Percentiles rank a stretch among this genome's conserved stretches.
phyloP scores from a whole-genome alignment of 345 rosid genomes.

The Hypericum androsaemum region DNA sequence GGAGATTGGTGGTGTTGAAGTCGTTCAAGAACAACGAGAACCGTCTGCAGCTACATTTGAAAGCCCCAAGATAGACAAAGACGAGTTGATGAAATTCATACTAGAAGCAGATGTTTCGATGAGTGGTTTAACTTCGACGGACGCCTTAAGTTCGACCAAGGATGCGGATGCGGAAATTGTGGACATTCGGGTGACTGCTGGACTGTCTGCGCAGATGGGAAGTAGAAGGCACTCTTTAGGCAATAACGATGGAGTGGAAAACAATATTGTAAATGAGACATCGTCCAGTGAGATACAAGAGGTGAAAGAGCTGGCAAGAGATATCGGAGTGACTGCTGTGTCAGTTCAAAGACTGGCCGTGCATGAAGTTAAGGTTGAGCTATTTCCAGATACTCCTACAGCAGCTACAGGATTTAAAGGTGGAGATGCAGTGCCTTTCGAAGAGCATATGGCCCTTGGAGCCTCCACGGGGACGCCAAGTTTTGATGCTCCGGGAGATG shows the following conservation, averaged over 20 bases:
- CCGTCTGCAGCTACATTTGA: conserved; percentile 16
- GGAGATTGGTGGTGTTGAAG: conserved; percentile 43
- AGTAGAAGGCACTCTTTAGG: conserved; percentile 20
- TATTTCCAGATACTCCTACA: conserved; percentile 4
- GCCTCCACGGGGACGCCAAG: conserved; percentile 20
- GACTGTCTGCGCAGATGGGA: conserved; percentile 40
- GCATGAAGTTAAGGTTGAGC: conserved; percentile 11
- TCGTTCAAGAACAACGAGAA: conserved; percentile 34
- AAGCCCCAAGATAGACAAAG: conserved; percentile 58
- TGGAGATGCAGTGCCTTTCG: conserved; percentile 16
- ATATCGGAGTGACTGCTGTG: too few species aligned
- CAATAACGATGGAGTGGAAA: conserved; percentile 28
- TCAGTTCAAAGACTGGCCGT: conserved; percentile 16
- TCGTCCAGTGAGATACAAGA: conserved; percentile 11
- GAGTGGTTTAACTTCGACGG: conserved; percentile 19
- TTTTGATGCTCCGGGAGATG: conserved; percentile 18
- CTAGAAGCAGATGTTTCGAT: conserved; percentile 29
- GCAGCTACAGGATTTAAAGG: conserved; percentile 12
- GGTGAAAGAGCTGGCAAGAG: conserved; percentile 11
- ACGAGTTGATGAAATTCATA: conserved; percentile 40
- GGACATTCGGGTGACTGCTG: conserved; percentile 51
- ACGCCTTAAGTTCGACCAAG: conserved; percentile 26
- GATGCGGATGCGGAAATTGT: conserved; percentile 33
- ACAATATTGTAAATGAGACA: conserved; percentile 11
- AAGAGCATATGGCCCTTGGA: conserved; percentile 17